These are phyloP conservation scores for Exserohilum rostratum DNA, from an alignment of 2,329 filamentous ascomycete genomes.

Conservation along the genomic window DNA sequence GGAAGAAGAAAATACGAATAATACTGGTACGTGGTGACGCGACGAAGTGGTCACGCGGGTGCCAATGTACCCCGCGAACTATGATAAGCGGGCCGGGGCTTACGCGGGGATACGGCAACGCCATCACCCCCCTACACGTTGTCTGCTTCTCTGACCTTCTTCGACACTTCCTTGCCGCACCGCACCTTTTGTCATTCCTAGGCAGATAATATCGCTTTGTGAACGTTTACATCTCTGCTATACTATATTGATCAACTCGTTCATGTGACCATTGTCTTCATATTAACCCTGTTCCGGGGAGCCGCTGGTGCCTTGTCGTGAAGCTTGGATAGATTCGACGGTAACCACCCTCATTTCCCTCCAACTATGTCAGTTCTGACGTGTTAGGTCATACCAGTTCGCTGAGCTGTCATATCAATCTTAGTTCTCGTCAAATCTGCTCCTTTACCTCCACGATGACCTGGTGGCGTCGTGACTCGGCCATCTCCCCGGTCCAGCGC, in stretches of 20 bases:
- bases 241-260: background rate
- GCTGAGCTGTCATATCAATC: background rate
- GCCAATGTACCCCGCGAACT: constrained; percentile 31
- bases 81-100: constrained; percentile 34
- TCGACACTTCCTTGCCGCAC: background rate
- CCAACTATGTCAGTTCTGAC: background rate
- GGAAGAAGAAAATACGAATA: background rate
- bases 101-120: constrained; percentile 29
- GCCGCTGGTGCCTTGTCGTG: constrained; percentile 9
- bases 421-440: background rate
- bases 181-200: background rate
- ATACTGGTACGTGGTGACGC: constrained; percentile 12
- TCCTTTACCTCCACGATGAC: constrained; percentile 19
- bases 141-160: constrained; percentile 2
- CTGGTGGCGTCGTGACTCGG: constrained; percentile 42
- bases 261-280: constrained; percentile 8
- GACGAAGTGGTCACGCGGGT: constrained; percentile 29
- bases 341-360: background rate
- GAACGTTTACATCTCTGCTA: background rate
- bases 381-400: background rate
- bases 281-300: constrained; percentile 11
- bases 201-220: background rate
- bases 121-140: constrained; percentile 12
- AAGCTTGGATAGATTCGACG: background rate
- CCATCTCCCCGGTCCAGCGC: constrained; percentile 31